Evolutionary conservation across 441 rosid species (phyloP).

Genomic region (Sinapis alba): DNA sequence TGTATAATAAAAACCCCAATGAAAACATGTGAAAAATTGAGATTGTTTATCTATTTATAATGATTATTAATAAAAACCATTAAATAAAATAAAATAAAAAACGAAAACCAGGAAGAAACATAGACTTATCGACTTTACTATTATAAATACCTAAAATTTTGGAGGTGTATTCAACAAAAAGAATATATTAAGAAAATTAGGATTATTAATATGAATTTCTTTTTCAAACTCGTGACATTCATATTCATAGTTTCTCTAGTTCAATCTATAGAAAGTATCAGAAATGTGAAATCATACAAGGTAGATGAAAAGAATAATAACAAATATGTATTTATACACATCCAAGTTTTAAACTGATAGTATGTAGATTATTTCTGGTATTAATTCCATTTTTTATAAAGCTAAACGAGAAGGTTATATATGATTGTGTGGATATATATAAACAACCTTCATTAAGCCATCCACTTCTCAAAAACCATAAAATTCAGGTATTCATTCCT

Average conservation of each 20-base stretch:
- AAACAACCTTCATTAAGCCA: not conserved
- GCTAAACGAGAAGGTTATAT: conserved; percentile 4
- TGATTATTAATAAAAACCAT: not conserved
- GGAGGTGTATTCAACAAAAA: not conserved
- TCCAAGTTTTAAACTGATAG: not conserved
- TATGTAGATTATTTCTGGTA: not conserved
- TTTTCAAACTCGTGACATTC: not conserved
- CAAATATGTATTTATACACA: not conserved
- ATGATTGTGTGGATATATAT: conserved; percentile 9
- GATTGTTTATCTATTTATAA: not conserved
- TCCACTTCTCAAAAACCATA: not conserved
- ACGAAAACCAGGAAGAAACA: not conserved
- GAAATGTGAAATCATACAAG: not conserved
- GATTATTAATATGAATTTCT: not conserved
- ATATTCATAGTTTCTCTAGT: not conserved
- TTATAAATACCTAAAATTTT: not conserved
- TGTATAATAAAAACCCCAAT: not conserved
- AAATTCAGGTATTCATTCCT: not conserved
- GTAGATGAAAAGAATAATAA: not conserved
- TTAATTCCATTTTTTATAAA: not conserved
- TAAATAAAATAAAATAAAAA: not conserved
- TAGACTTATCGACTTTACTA: not conserved
- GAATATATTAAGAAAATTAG: not conserved
- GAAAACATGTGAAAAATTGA: not conserved
- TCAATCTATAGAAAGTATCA: not conserved